Evolutionary conservation across 2,329 filamentous ascomycete species (phyloP), one percentile per base, ranked within the genome.

Genomic region (Fusarium tanahbumbuense): DNA sequence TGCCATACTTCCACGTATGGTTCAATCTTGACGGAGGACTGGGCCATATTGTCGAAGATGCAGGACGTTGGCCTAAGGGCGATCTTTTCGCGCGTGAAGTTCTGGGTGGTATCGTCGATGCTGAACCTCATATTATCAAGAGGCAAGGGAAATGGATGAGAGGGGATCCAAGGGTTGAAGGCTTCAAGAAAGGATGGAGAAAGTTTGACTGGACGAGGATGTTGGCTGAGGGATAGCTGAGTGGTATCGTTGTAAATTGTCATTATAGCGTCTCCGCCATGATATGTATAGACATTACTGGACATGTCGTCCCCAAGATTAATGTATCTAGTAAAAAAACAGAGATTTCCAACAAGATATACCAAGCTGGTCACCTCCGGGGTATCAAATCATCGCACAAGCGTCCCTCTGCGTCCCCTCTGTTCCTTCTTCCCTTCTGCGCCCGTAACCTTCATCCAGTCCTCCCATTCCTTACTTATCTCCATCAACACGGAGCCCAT

Each of bases 1-100:
- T 97, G 92, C 95, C 97, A 0, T 99, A 99, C 79, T 99, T 99
- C 76, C 96, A 99, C 79, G 95, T 91, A 22, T 99, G 95, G 94
- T 98, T 98, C 78, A 88, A 89, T 55, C 83, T 99, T 2, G 94
- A 99, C 77, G 96, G 96, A 4, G 96, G 96, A 0, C 81, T 99
- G 70, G 96, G 93, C 0, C 96, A 99, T 78, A 85, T 99, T 11
- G 92, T 99, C 1, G 96, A 99, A 81, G 93, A 99, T 73, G 84
- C 89, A 28, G 87, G 89, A 50, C 85, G 90, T 53, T 99, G 96
- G 96, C 97, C 97, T 0, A 88, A 87, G 74, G 95, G 95, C 0
- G 96, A 99, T 80, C 79, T 98, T 20, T 99, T 99, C 78, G 96
- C 96, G 4, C 85, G 96, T 57, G 96, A 98, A 81, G 88, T 97